These are phyloP conservation scores for Chalciporus pseudorubinellus DNA, from an alignment of 768 basidiomycete species.

Conservation along the genomic window DNA sequence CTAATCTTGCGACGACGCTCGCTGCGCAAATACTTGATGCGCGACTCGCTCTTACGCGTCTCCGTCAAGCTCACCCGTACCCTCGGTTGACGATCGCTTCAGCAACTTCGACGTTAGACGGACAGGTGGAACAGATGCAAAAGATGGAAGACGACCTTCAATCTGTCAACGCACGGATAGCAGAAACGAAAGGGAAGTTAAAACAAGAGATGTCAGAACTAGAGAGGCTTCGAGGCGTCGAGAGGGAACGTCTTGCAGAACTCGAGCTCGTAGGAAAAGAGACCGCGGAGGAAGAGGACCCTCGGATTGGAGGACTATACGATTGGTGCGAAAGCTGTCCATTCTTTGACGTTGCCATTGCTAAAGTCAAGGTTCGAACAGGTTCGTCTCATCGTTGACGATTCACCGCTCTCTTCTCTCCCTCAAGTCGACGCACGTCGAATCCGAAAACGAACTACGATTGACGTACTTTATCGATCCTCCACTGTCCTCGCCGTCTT, in stretches of 20 bases:
- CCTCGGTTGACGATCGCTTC: conserved; percentile 75
- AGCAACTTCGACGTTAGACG: conserved; percentile 70
- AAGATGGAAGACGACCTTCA: conserved; percentile 65
- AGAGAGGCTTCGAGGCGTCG: conserved; percentile 59
- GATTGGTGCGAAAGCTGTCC: conserved; percentile 53
- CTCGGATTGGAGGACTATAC: conserved; percentile 59
- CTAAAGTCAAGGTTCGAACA: conserved; percentile 25
- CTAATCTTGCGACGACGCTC: conserved; percentile 54
- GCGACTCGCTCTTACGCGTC: conserved; percentile 72
- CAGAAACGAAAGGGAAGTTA: conserved; percentile 56
- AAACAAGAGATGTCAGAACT: conserved; percentile 55
- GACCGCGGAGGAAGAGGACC: conserved; percentile 60
- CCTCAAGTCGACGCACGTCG: conserved; percentile 55
- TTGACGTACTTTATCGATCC: conserved; percentile 57
- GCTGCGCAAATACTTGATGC: conserved; percentile 81
- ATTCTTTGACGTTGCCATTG: not conserved
- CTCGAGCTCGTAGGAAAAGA: conserved; percentile 53
- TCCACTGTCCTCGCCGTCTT: conserved; percentile 24
- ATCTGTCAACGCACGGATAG: conserved; percentile 46
- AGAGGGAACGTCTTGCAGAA: conserved; percentile 59
- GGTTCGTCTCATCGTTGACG: conserved; percentile 68
- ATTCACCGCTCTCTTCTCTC: conserved; percentile 62
- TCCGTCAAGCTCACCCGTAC: conserved; percentile 77
- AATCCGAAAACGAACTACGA: conserved; percentile 75
- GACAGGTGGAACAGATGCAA: conserved; percentile 81